Percentiles rank a stretch among this genome's conserved stretches.
Evolutionary conservation across 2,329 filamentous ascomycete species (phyloP).

Genomic region (Blastomyces parvus): DNA sequence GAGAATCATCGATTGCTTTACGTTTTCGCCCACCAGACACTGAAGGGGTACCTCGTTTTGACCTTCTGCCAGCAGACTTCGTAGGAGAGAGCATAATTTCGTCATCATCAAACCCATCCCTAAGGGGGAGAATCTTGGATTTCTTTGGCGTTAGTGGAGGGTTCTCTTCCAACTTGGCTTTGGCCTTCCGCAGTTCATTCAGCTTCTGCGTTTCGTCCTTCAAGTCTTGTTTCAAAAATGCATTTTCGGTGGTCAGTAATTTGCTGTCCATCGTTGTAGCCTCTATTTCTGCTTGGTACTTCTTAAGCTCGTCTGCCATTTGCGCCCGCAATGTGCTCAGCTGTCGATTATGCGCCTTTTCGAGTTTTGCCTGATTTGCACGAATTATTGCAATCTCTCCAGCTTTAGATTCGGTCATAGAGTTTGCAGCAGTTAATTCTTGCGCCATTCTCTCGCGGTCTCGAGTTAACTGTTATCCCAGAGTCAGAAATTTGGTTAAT

Average conservation of each 20-base stretch:
- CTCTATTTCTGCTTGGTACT: constrained; percentile 47
- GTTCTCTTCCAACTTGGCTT: constrained; percentile 28
- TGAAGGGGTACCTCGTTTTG: constrained; percentile 47
- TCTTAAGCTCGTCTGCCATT: constrained; percentile 45
- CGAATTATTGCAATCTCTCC: constrained; percentile 56
- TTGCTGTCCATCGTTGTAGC: constrained; percentile 46
- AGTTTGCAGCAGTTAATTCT: constrained; percentile 33
- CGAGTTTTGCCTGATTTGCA: constrained; percentile 45
- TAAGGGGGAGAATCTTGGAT: constrained; percentile 39
- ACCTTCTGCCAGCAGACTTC: constrained; percentile 36
- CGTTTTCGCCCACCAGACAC: constrained; percentile 52
- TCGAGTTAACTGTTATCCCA: constrained; percentile 24
- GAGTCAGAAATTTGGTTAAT: background rate
- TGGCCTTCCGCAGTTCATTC: constrained; percentile 34
- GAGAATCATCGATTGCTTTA: constrained; percentile 42
- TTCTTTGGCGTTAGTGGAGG: constrained; percentile 44
- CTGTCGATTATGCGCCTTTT: constrained; percentile 45
- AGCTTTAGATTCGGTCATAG: constrained; percentile 41
- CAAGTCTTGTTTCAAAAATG: constrained; percentile 53
- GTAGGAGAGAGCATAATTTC: constrained; percentile 50
- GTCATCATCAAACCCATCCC: constrained; percentile 56
- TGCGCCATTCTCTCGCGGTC: constrained; percentile 33
- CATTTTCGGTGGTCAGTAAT: constrained; percentile 48
- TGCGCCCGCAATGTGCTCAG: constrained; percentile 44
- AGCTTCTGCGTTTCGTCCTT: constrained; percentile 45